Base-by-base conservation (phyloP, 495 filamentous ascomycete species). In the Aspergillus saccharolyticus region DNA sequence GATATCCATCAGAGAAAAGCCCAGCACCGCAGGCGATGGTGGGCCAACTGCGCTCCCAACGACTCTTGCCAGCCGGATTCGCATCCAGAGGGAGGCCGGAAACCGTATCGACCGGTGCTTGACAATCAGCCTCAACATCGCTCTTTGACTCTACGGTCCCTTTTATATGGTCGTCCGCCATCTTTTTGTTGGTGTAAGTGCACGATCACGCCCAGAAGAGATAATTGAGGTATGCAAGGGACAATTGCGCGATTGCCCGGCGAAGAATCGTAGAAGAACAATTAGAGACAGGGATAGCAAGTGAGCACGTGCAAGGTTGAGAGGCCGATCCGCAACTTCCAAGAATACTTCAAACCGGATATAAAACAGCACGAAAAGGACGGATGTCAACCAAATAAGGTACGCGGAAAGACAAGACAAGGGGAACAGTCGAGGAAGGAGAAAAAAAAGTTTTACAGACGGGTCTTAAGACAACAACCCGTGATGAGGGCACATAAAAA, bases 1-100 rank as follows among this genome's bases (percentile, higher is more conserved):
- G 80, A 68, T 96, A 96, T 14, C 91, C 91, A 69, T 96, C 91
- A 17, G 88, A 90, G 70, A 95, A 96, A 3, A 96, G 77, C 60
- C 91, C 91, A 44, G 91, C 89, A 57, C 91, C 91, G 63, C 91
- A 96, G 48, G 91, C 90, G 51, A 94, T 83, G 1, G 80, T 81
- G 15, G 83, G 84, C 82, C 83, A 85, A 48, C 79, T 76, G 52
- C 82, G 77, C 57, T 87, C 80, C 83, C 83, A 85, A 51, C 75
- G 74, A 42, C 70, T 62, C 59, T 84, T 84, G 16, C 22, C 22
- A 17, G 4, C 10, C 5, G 47, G 14, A 18, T 18, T 50, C 1
- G 47, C 47, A 50, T 30, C 47, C 14, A 50, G 18, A 18, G 47
- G 5, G 12, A 20, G 17, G 15, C 20, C 8, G 3, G 47, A 28